phyloP scores from a whole-genome alignment of 345 rosid genomes.

The Abelmoschus esculentus region DNA sequence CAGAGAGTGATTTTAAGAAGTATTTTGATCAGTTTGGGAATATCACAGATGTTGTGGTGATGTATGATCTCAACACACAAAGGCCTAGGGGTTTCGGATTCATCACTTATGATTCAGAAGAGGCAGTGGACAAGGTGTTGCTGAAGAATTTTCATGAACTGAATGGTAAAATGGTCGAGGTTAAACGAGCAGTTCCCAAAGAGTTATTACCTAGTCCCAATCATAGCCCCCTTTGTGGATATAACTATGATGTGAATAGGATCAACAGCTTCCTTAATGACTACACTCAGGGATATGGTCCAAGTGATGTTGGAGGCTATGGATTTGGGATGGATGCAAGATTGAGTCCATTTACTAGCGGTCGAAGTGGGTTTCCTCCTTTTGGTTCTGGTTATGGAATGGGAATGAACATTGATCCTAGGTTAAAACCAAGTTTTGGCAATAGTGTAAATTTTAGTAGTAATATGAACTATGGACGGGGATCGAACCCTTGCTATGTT shows the following conservation, averaged over 20 bases:
- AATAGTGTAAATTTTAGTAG: not conserved
- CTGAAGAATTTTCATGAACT: not conserved
- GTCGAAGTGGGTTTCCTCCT: not conserved
- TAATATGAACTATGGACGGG: not conserved
- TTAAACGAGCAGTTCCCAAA: not conserved
- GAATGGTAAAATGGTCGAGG: not conserved
- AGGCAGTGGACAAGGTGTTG: not conserved
- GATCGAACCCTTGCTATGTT: not conserved
- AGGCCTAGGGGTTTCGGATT: constrained; percentile 4
- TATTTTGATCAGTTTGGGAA: constrained; percentile 1
- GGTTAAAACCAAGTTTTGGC: not conserved
- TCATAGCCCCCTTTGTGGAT: not conserved
- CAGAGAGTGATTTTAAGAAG: not conserved
- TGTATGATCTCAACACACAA: not conserved
- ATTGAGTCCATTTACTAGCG: not conserved
- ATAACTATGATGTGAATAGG: not conserved
- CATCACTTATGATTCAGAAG: constrained; percentile 1
- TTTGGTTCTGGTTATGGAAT: not conserved
- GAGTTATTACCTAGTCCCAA: not conserved
- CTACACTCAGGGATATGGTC: not conserved
- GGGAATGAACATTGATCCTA: not conserved
- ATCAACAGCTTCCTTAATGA: not conserved
- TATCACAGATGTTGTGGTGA: constrained; percentile 2
- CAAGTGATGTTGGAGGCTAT: not conserved
- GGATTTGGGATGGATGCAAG: not conserved